phyloP scores from a whole-genome alignment of 2,329 filamentous ascomycete genomes.

The Diplodia mutila region DNA sequence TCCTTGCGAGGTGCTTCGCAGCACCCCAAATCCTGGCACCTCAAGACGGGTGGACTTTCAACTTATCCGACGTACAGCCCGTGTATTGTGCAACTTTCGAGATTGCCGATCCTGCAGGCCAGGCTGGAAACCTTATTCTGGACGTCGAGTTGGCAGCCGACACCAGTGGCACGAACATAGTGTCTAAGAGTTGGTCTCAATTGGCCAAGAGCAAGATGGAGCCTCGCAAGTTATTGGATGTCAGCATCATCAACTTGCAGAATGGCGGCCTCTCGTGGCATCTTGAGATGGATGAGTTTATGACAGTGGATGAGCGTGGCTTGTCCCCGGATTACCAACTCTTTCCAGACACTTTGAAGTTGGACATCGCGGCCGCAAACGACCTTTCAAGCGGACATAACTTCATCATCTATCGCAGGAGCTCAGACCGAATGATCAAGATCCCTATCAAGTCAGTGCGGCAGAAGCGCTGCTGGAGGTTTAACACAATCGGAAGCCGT shows the following conservation, averaged over 20 bases:
- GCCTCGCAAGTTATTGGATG: conserved; percentile 1
- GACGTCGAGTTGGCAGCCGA: conserved; percentile 1
- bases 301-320: neutral
- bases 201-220: neutral
- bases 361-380: neutral
- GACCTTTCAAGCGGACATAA: neutral
- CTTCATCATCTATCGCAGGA: neutral
- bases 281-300: neutral
- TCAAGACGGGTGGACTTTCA: neutral
- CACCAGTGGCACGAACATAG: neutral
- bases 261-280: conserved; percentile 19
- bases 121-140: neutral
- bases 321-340: neutral
- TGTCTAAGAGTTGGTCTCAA: conserved; percentile 4
- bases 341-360: neutral
- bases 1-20: conserved; percentile 10
- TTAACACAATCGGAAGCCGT: neutral
- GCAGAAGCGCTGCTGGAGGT: conserved; percentile 12
- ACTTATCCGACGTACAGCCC: conserved; percentile 3
- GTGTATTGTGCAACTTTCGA: conserved; percentile 19
- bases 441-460: conserved; percentile 1
- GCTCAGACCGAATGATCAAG: neutral
- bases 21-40: neutral
- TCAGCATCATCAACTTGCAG: neutral
- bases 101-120: neutral